phyloP scores from a whole-genome alignment of 1,139 yeast genomes.

The Saccharomyces hybrid region DNA sequence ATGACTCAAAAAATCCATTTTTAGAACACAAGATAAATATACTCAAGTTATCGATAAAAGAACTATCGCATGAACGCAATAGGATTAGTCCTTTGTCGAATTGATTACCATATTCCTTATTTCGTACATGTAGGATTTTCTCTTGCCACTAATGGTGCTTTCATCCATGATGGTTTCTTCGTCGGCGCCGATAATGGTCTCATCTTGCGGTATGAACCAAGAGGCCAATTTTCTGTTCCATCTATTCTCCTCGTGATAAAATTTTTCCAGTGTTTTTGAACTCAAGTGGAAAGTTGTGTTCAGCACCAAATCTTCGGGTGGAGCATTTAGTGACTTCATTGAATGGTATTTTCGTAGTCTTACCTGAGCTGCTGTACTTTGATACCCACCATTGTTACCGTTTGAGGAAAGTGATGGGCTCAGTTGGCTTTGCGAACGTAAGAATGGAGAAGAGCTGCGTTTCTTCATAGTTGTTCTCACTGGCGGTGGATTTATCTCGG shows the following conservation, averaged over 20 bases:
- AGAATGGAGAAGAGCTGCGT: slow-evolving; percentile 16
- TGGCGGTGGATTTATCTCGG: slow-evolving; percentile 8
- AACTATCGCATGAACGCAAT: background rate
- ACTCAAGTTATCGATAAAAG: background rate
- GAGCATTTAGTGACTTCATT: slow-evolving; percentile 5
- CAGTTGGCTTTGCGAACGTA: slow-evolving; percentile 21
- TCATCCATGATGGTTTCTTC: slow-evolving; percentile 6
- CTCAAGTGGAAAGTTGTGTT: slow-evolving; percentile 19
- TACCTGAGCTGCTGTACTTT: slow-evolving; percentile 4
- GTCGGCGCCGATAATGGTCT: slow-evolving; percentile 6
- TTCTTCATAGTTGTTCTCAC: slow-evolving; percentile 6
- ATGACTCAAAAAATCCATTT: background rate
- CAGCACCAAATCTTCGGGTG: slow-evolving; percentile 4
- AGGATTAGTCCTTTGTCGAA: slow-evolving; percentile 20
- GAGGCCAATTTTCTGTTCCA: slow-evolving; percentile 29
- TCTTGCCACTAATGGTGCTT: slow-evolving; percentile 13
- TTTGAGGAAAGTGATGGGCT: background rate
- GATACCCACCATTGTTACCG: background rate
- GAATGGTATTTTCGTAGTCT: slow-evolving; percentile 19
- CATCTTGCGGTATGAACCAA: slow-evolving; percentile 25
- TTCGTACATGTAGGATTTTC: slow-evolving; percentile 25
- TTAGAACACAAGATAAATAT: background rate
- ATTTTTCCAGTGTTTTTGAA: slow-evolving; percentile 24
- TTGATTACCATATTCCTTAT: slow-evolving; percentile 32
- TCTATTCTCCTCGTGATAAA: slow-evolving; percentile 31